These are phyloP conservation scores for Tulasnella sp. DNA, from an alignment of 768 basidiomycete species.

Conservation along the genomic window DNA sequence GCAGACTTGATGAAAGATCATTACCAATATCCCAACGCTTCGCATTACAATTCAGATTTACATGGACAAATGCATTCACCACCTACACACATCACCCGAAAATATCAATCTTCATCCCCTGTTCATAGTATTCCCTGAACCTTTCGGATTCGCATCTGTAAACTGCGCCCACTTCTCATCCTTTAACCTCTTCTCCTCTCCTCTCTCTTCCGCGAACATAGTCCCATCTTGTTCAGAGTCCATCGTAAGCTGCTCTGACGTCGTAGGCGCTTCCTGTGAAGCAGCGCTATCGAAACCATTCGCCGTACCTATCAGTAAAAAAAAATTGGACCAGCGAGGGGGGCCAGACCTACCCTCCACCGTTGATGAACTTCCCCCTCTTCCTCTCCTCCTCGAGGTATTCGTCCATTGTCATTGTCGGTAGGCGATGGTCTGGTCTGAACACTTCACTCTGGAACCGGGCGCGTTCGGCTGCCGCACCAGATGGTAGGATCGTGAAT, in stretches of 20 bases:
- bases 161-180: conserved; percentile 88
- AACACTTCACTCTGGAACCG: conserved; percentile 74
- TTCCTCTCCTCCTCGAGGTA: conserved; percentile 77
- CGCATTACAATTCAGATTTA: too few relatives aligned
- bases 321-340: neutral
- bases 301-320: neutral
- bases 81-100: too few relatives aligned
- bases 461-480: conserved; percentile 48
- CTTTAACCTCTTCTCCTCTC: conserved; percentile 66
- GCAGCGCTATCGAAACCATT: conserved; percentile 44
- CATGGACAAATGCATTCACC: too few relatives aligned
- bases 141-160: conserved; percentile 74
- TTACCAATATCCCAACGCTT: too few relatives aligned
- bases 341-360: conserved; percentile 58
- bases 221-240: conserved; percentile 84
- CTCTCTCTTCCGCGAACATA: conserved; percentile 48
- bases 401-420: conserved; percentile 93
- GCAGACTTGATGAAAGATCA: too few relatives aligned
- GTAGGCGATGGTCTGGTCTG: conserved; percentile 67
- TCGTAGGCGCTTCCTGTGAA: conserved; percentile 54
- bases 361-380: conserved; percentile 76
- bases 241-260: conserved; percentile 63
- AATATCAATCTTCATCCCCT: conserved; percentile 45
- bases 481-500: conserved; percentile 82
- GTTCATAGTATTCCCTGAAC: conserved; percentile 97